These are phyloP conservation scores for Rosa hybrid DNA, from an alignment of 331 rosid genomes.

Conservation along the genomic window DNA sequence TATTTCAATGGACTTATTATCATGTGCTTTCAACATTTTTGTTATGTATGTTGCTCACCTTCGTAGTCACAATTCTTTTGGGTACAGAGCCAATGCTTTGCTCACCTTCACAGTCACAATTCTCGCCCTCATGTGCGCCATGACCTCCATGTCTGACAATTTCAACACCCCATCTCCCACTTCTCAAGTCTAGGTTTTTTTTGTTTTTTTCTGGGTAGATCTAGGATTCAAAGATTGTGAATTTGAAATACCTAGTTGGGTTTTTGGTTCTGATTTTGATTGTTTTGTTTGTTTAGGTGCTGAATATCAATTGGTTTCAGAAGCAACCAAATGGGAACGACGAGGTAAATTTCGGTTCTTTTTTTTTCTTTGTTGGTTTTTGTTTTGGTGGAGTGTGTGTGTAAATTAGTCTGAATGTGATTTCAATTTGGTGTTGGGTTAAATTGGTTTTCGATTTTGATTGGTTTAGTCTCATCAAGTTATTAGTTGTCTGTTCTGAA, in stretches of 20 bases:
- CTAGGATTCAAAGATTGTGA: conserved; percentile 19
- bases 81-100: conserved; percentile 83
- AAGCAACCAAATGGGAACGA: conserved; percentile 92
- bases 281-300: conserved; percentile 44
- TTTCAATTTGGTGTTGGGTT: background rate
- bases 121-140: conserved; percentile 72
- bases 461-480: background rate
- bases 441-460: conserved; percentile 8
- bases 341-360: conserved; percentile 51
- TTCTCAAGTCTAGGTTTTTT: conserved; percentile 70
- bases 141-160: conserved; percentile 81
- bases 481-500: background rate
- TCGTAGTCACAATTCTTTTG: too few relatives aligned
- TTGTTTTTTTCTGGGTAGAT: conserved; percentile 18
- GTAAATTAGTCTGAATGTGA: background rate
- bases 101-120: conserved; percentile 78
- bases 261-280: conserved; percentile 12
- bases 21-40: too few relatives aligned
- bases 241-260: conserved; percentile 13
- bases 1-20: too few relatives aligned
- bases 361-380: background rate
- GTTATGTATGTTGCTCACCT: too few relatives aligned
- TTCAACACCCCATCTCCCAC: conserved; percentile 76
- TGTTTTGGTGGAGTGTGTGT: background rate
- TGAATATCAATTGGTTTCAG: conserved; percentile 89